Conservation (phyloP, 2,329 filamentous ascomycete species). For the Aspergillus sp. region DNA sequence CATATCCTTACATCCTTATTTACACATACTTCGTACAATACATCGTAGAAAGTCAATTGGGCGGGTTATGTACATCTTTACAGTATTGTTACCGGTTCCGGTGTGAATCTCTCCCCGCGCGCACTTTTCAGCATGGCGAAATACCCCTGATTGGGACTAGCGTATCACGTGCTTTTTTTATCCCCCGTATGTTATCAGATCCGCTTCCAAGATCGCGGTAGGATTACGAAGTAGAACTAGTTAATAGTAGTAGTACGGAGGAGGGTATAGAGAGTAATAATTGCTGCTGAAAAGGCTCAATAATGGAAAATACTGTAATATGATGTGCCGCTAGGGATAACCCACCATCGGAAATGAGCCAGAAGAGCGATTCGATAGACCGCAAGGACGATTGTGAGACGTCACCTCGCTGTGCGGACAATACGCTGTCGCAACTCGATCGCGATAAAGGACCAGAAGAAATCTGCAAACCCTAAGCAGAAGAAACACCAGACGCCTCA, state of each 20-base stretch:
- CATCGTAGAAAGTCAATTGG: too few relatives aligned
- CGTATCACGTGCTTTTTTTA: slow-evolving; percentile 15
- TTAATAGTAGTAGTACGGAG: too few relatives aligned
- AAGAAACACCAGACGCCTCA: slow-evolving; percentile 20
- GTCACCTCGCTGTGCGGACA: neutral
- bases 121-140: slow-evolving; percentile 21
- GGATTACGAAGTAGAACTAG: too few relatives aligned
- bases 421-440: neutral
- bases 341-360: neutral
- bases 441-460: neutral
- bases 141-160: slow-evolving; percentile 10
- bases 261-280: too few relatives aligned
- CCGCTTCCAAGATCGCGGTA: slow-evolving; percentile 1
- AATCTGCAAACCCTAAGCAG: neutral
- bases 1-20: neutral
- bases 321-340: neutral
- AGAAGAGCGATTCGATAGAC: neutral
- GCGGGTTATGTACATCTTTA: neutral
- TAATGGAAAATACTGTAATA: neutral
- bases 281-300: too few relatives aligned
- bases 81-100: neutral
- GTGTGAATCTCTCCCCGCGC: slow-evolving; percentile 5
- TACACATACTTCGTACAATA: too few relatives aligned
- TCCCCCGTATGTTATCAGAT: slow-evolving; percentile 8
- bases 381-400: neutral